A percentile compares a stretch with the other conserved stretches of the same genome.
phyloP scores from a whole-genome alignment of 2,329 filamentous ascomycete species.

The Monosporascus sp. region DNA sequence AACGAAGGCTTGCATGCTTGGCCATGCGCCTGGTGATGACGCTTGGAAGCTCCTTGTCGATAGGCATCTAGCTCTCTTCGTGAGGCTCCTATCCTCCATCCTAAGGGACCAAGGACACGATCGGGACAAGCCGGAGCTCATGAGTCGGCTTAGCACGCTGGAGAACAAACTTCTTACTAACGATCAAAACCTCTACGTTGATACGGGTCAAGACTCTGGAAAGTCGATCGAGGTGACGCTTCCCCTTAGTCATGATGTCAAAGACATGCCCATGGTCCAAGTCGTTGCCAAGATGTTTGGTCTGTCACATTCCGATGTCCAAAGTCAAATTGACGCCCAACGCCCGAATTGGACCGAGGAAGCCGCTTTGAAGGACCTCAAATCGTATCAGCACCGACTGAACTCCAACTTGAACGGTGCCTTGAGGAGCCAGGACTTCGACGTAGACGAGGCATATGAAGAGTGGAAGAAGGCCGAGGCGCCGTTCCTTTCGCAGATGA shows the following conservation, averaged over 20 bases:
- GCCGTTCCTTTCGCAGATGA: conserved; percentile 85
- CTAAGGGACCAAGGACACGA: conserved; percentile 81
- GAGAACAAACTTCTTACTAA: conserved; percentile 93
- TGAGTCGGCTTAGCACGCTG: conserved; percentile 70
- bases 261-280: conserved; percentile 93
- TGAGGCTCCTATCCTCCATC: conserved; percentile 76
- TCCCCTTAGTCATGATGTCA: conserved; percentile 85
- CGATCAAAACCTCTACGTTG: conserved; percentile 78
- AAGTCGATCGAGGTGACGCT: conserved; percentile 75
- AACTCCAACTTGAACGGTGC: conserved; percentile 75
- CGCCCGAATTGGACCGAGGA: conserved; percentile 84
- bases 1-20: conserved; percentile 76
- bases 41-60: conserved; percentile 90
- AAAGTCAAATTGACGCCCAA: conserved; percentile 81
- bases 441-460: conserved; percentile 81
- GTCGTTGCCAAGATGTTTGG: conserved; percentile 84
- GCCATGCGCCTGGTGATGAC: conserved; percentile 73
- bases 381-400: conserved; percentile 85
- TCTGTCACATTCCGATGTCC: conserved; percentile 71
- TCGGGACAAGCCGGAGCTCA: conserved; percentile 79
- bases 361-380: conserved; percentile 84
- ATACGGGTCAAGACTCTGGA: conserved; percentile 53
- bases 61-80: conserved; percentile 89
- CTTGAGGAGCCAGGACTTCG: conserved; percentile 80
- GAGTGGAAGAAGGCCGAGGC: conserved; percentile 88